phyloP scores from a whole-genome alignment of 1,284 basidiomycete species.

The Chondrostereum purpureum region DNA sequence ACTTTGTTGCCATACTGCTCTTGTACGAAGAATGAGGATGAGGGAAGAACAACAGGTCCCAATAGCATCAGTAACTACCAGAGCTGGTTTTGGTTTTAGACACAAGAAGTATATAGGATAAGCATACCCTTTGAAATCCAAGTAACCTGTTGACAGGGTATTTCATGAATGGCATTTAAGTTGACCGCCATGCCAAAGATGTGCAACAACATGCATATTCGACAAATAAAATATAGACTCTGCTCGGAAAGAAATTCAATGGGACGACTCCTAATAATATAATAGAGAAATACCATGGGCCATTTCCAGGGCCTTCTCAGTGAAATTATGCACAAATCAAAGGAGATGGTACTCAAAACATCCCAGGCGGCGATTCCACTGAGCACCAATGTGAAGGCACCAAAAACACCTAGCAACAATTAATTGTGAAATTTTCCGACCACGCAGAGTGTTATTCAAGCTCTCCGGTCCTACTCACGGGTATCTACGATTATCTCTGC shows the following conservation, averaged over 20 bases:
- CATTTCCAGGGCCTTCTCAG: constrained; percentile 24
- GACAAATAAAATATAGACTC: constrained; percentile 24
- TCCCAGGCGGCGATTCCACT: constrained; percentile 25
- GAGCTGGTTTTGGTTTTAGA: too few relatives aligned
- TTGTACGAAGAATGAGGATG: constrained; percentile 26
- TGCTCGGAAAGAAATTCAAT: constrained; percentile 8
- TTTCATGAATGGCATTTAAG: constrained; percentile 24
- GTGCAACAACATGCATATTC: constrained; percentile 25
- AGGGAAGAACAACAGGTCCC: constrained; percentile 25
- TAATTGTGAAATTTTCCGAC: too few relatives aligned
- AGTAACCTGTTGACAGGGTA: constrained; percentile 25
- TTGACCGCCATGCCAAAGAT: constrained; percentile 26
- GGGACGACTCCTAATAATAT: constrained; percentile 1
- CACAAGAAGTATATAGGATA: neutral
- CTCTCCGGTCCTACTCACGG: constrained; percentile 21
- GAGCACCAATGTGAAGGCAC: neutral
- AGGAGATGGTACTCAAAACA: constrained; percentile 21
- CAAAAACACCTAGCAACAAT: neutral
- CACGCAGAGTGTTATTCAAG: too few relatives aligned
- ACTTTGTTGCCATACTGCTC: constrained; percentile 25
- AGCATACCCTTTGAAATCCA: constrained; percentile 26
- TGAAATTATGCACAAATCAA: constrained; percentile 24
- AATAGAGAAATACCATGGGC: constrained; percentile 23
- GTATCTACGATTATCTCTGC: constrained; percentile 19
- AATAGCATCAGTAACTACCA: constrained; percentile 23